Evolutionary conservation across 176 grass and related monocot species (phyloP).

Genomic region (Pontederia paniculata): DNA sequence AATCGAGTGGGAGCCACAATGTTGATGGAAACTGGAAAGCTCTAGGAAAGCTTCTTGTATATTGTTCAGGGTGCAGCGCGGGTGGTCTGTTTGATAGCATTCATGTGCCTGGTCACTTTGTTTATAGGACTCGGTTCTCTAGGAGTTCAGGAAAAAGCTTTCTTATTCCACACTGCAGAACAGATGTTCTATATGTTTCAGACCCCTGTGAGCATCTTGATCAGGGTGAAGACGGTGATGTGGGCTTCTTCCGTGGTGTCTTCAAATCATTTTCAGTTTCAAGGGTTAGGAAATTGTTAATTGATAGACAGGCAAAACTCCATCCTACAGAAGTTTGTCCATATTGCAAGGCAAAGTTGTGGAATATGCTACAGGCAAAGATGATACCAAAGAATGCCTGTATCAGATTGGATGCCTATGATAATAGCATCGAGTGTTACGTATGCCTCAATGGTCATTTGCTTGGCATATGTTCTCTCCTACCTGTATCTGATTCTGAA

Average conservation of each 20-base stretch:
- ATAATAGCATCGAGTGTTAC: constrained; percentile 83
- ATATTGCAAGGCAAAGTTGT: constrained; percentile 87
- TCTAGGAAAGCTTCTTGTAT: constrained; percentile 85
- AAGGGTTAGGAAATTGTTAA: constrained; percentile 73
- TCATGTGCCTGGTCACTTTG: constrained; percentile 61
- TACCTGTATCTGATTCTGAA: constrained; percentile 87
- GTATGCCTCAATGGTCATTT: constrained; percentile 95
- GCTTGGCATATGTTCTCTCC: constrained; percentile 60
- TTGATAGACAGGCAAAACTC: constrained; percentile 73
- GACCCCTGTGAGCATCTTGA: constrained; percentile 96
- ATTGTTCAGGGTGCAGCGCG: constrained; percentile 70
- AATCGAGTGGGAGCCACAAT: constrained; percentile 74
- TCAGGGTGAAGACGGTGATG: constrained; percentile 81
- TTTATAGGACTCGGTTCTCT: constrained; percentile 67
- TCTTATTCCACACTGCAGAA: constrained; percentile 62
- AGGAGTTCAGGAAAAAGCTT: constrained; percentile 84
- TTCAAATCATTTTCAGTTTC: constrained; percentile 90
- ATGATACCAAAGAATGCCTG: constrained; percentile 73
- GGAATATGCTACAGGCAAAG: constrained; percentile 80
- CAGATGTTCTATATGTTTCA: constrained; percentile 79
- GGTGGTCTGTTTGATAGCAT: constrained; percentile 53
- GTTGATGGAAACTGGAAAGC: constrained; percentile 98
- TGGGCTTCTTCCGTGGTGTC: constrained; percentile 87
- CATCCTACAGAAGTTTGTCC: constrained; percentile 70
- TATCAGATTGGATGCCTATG: constrained; percentile 55